Base-by-base conservation (phyloP, 1,139 yeast species). In the Candida sp. region DNA sequence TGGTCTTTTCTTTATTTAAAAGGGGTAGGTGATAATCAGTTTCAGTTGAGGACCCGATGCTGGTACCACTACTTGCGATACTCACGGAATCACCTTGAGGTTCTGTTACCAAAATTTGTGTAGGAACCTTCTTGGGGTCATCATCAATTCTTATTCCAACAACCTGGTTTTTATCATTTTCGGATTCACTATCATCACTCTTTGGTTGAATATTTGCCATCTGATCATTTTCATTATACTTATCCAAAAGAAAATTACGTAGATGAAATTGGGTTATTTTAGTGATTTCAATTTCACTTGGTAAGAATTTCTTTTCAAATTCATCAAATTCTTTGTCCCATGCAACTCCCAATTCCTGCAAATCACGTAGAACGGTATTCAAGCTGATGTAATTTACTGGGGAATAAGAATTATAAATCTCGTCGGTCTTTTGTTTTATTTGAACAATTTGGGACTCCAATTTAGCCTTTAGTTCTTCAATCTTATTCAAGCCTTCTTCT, bases 221-320 rank as follows among this genome's bases (percentile, higher is more conserved):
- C 25, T 60, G 63, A 21, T 54, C 64, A 35, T 61, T 64, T 25
- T 69, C 63, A 42, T 71, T 63, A 41, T 70, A 66, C 46, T 66
- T 70, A 45, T 77, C 89, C 53, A 79, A 63, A 54, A 93, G 83
- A 44, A 90, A 75, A 53, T 83, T 87, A 47, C 84, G 81, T 56
- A 95, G 70, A 58, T 93, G 99, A 52, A 85, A 85, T 11, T 96
- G 88, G 2, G 99, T 91, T 39, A 93, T 87, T 48, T 90, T 75
- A 6, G 96, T 85, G 51, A 95, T 87, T 73, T 95, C 99, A 57
- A 86, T 88, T 61, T 95, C 99, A 12, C 96, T 83, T 0, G 98
- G 98, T 47, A 93, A 77, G 57, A 77, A 93, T 25, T 73, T 75
- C 43, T 77, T 77, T 50, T 88, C 97, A 64, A 93, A 90, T n/a